Conservation (phyloP, 208 protist species). For the Leishmania major region DNA sequence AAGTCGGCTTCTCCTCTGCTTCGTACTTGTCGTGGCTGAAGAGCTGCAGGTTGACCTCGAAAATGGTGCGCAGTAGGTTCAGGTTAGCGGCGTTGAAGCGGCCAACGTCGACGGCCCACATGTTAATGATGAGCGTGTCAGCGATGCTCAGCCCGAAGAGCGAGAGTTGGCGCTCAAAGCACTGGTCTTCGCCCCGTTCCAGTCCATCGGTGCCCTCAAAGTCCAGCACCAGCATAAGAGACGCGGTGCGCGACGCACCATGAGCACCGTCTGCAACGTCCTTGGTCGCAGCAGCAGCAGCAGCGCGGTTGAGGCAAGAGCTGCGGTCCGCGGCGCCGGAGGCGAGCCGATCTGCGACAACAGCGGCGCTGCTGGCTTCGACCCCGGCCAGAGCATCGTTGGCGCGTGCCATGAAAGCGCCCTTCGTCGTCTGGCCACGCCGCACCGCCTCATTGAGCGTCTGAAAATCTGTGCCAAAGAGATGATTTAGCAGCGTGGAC, state of each 20-base stretch:
- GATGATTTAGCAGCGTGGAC: conserved; percentile 96
- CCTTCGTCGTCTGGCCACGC: conserved; percentile 95
- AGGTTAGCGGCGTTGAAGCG: conserved; percentile 96
- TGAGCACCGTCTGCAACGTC: not conserved
- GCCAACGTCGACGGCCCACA: conserved; percentile 97
- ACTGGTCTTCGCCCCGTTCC: conserved; percentile 96
- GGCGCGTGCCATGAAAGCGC: conserved; percentile 82
- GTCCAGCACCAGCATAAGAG: conserved; percentile 94
- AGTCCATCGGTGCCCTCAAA: conserved; percentile 97
- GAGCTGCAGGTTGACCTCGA: conserved; percentile 96
- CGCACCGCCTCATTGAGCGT: conserved; percentile 91
- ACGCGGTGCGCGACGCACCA: not conserved
- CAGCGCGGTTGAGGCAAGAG: conserved; percentile 22
- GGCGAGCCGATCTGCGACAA: not conserved
- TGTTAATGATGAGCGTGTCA: conserved; percentile 97
- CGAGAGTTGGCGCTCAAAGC: conserved; percentile 96
- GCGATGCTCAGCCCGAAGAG: conserved; percentile 96
- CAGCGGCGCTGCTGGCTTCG: conserved; percentile 6
- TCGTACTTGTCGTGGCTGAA: conserved; percentile 88
- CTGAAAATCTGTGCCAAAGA: conserved; percentile 96
- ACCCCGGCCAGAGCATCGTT: conserved; percentile 31
- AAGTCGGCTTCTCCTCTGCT: conserved; percentile 92
- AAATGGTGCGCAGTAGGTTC: conserved; percentile 94
- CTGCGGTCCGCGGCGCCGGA: conserved; percentile 7
- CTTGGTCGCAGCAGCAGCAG: conserved; percentile 13